These are phyloP conservation scores for Paecilomyces sp. DNA, from an alignment of 2,329 filamentous ascomycete species.

Conservation along the genomic window DNA sequence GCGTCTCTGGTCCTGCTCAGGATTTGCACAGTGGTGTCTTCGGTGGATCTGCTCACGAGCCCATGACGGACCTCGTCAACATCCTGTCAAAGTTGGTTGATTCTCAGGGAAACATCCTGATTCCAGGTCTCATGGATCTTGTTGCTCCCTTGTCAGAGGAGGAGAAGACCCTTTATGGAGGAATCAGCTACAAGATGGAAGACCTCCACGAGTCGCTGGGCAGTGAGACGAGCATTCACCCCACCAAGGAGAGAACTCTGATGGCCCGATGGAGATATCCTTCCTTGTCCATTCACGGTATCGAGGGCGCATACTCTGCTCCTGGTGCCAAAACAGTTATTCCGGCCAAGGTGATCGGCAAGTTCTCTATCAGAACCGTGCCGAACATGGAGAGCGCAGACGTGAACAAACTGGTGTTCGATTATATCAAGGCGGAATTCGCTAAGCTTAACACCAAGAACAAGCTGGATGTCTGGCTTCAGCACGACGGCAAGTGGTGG, in stretches of 20 bases:
- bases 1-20: constrained; percentile 82
- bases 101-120: constrained; percentile 82
- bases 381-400: constrained; percentile 92
- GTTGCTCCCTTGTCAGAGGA: constrained; percentile 82
- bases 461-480: constrained; percentile 68
- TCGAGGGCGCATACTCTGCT: constrained; percentile 90
- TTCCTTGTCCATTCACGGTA: constrained; percentile 85
- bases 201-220: constrained; percentile 89
- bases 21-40: constrained; percentile 97
- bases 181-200: constrained; percentile 93
- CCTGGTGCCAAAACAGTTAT: constrained; percentile 98
- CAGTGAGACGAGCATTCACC: constrained; percentile 76
- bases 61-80: constrained; percentile 90
- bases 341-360: constrained; percentile 93
- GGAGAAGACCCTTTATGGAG: constrained; percentile 79
- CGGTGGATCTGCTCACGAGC: constrained; percentile 91
- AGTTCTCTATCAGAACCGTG: constrained; percentile 96
- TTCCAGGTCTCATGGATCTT: constrained; percentile 89
- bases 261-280: constrained; percentile 97
- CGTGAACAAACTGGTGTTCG: constrained; percentile 78
- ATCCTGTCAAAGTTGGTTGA: constrained; percentile 81
- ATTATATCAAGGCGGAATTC: constrained; percentile 77
- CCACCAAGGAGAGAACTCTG: constrained; percentile 83
- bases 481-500: constrained; percentile 98
- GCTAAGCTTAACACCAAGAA: constrained; percentile 89